Evolutionary conservation across 2,329 filamentous ascomycete genomes (phyloP), one percentile per base, ranked within the genome.

Genomic region (Scedosporium dehoogii): DNA sequence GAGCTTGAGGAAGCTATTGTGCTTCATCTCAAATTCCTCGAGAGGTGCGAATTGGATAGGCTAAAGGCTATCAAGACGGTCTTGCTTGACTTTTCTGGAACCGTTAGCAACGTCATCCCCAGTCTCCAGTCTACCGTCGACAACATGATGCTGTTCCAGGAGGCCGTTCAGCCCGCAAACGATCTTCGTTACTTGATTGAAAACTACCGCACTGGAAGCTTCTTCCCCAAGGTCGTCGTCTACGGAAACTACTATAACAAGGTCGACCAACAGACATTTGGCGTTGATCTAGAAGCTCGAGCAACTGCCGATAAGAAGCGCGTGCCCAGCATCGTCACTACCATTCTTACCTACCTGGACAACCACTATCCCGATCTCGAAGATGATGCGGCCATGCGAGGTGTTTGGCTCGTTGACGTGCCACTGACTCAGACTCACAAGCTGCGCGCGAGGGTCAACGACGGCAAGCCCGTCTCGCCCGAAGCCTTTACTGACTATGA

Each of bases 221-320:
- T 96, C 73, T 85, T 91, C 60, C 94, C 94, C 7, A 92, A 85
- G 70, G 93, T 97, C 29, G 86, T 92, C 57, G 89, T 91, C 3
- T 99, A 99, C 75, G 94, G 99, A 77, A 99, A 97, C 74, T 99
- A 99, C 77, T 99, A 99, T 79, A 97, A 97, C 75, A 92, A 90
- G 67, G 92, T 97, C 25, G 94, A 97, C 73, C 92, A 97, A 72
- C 92, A 97, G 81, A 96, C 91, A 0, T 99, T 97, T 72, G 94
- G 96, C 67, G 92, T 99, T 62, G 96, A 99, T 71, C 85, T 99
- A n/a, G 94, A 99, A 76, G 92, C 93, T 44, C 84, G 94, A 67
- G 94, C 94, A 56, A 84, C 93, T 67, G 92, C 91, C 60, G 94
- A 99, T 74, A 89, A 92, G 74, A 99, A 99, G 78, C 89, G 94